A percentile compares a stretch with the other conserved stretches of the same genome.
These are phyloP conservation scores for Arctium lappa DNA, from an alignment of 129 eudicot genomes.

Conservation along the genomic window DNA sequence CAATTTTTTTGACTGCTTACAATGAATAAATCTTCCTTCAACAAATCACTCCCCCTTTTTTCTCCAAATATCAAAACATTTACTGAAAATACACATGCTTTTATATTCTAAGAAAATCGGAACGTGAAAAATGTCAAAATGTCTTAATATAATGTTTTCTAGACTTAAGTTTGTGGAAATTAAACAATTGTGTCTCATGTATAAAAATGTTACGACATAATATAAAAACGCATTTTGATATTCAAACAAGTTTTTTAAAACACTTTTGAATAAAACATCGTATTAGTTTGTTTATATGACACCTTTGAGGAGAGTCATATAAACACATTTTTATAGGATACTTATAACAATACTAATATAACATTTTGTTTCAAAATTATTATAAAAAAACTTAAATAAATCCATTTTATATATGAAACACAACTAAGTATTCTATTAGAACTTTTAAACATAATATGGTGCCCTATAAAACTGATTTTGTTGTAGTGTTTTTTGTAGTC, in stretches of 20 bases:
- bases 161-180: not conserved
- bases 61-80: not conserved
- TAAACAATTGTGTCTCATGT: not conserved
- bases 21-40: slow-evolving; percentile 16
- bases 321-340: too few relatives aligned
- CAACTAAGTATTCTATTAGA: too few relatives aligned
- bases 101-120: not conserved
- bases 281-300: too few relatives aligned
- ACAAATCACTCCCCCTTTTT: slow-evolving; percentile 4
- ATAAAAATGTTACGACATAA: too few relatives aligned
- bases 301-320: too few relatives aligned
- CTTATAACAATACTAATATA: too few relatives aligned
- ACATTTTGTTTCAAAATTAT: too few relatives aligned
- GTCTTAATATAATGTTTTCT: not conserved
- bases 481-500: not conserved
- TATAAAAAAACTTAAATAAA: too few relatives aligned
- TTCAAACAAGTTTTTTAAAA: not conserved
- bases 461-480: not conserved
- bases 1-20: slow-evolving; percentile 8
- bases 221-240: too few relatives aligned
- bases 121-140: not conserved
- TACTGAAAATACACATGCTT: not conserved
- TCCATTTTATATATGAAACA: too few relatives aligned
- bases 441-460: not conserved
- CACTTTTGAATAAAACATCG: not conserved